Evolutionary conservation across 345 rosid genomes (phyloP), one percentile per base, ranked within the genome.

Genomic region (Linum lewisii): DNA sequence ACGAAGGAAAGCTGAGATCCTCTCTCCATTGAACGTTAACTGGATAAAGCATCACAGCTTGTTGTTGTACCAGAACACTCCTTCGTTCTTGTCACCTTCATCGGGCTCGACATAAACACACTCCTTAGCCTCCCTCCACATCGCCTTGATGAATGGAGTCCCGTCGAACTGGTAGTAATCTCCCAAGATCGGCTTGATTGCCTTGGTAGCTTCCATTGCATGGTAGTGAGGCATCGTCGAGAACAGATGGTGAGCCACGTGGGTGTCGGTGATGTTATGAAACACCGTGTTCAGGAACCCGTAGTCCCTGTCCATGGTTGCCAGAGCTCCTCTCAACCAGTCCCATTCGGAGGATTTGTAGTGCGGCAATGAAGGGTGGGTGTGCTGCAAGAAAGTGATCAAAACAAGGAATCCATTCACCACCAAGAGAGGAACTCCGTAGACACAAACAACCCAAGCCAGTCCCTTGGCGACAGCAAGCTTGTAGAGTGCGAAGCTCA

Each of bases 41-140:
- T n/a, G n/a, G n/a, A n/a, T 14, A 56, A 56, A 24, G 14, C 11
- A 25, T 70, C 80, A 85, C 15, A 84, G 45, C 81, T 81, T 78
- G 60, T 84, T 91, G 32, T 66, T 63, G 73, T 84, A 88, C 98
- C 98, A 91, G 75, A 69, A 82, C 15, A 88, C 90, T 50, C 98
- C 98, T 75, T 80, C 75, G 74, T 29, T 74, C 63, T 73, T 72
- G 63, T 66, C 74, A 16, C 63, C 84, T 25, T 81, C 92, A 15
- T 91, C 98, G 0, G 75, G 79, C 72, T 82, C 93, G 2, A 88
- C 96, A 55, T 80, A 91, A 51, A 91, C 47, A 50, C 98, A 91
- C 69, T 91, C 98, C 75, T 82, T 86, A 1, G 95, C 87, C 74
- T 88, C 98, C 72, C 98, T 88, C 82, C 82, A 91, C 69, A 88